Evolutionary conservation across 768 basidiomycete genomes (phyloP).

Genomic region (Calocybe indica): DNA sequence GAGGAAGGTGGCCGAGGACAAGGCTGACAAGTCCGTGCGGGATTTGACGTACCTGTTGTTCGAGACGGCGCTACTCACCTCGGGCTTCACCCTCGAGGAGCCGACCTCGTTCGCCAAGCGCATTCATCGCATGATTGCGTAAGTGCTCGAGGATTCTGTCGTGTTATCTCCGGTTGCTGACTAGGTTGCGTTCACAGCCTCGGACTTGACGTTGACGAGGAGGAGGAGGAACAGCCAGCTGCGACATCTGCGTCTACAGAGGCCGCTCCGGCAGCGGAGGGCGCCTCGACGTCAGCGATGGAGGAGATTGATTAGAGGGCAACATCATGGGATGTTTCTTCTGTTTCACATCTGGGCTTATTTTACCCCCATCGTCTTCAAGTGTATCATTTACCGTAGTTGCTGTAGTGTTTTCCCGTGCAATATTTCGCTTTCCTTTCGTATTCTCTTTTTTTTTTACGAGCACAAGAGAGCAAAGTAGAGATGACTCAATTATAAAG

Average conservation of each 20-base stretch:
- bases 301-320: constrained; percentile 85
- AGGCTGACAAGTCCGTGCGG: constrained; percentile 96
- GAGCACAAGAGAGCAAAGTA: too few relatives aligned
- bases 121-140: constrained; percentile 95
- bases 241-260: constrained; percentile 39
- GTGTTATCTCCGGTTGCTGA: constrained; percentile 4
- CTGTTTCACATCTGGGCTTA: constrained; percentile 16
- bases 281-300: constrained; percentile 78
- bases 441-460: too few relatives aligned
- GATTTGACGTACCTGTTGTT: constrained; percentile 94
- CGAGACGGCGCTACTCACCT: constrained; percentile 94
- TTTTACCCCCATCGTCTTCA: constrained; percentile 23
- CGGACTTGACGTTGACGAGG: constrained; percentile 86
- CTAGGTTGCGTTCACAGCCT: constrained; percentile 31
- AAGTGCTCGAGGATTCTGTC: constrained; percentile 20
- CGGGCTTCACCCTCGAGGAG: constrained; percentile 93
- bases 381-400: constrained; percentile 13
- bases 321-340: constrained; percentile 12
- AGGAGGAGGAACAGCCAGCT: constrained; percentile 47
- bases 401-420: too few relatives aligned
- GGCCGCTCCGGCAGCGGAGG: constrained; percentile 48
- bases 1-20: constrained; percentile 93
- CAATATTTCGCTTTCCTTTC: too few relatives aligned
- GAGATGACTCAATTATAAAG: not conserved
- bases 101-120: constrained; percentile 93